Conservation (phyloP, 495 filamentous ascomycete species). For the Diplogelasinospora grovesii region DNA sequence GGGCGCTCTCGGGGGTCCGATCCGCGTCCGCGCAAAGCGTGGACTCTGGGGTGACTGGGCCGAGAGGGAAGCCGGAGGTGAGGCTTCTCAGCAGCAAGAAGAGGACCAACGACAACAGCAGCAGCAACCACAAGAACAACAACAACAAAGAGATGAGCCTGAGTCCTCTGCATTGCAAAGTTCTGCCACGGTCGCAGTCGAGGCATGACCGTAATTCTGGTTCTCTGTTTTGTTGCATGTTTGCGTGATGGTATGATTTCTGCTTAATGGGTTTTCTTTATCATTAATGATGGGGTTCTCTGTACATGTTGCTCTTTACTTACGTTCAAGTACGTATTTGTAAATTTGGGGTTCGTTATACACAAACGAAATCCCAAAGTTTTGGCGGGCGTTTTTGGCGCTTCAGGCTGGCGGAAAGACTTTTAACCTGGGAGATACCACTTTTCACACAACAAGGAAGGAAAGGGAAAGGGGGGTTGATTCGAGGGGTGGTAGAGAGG, state of each 20-base stretch:
- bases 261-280: neutral
- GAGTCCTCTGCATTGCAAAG: too few relatives aligned
- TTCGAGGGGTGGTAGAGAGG: too few relatives aligned
- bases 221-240: neutral
- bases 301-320: too few relatives aligned
- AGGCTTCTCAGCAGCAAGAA: constrained; percentile 37
- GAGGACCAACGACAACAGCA: constrained; percentile 21
- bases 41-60: constrained; percentile 96
- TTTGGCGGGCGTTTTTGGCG: constrained; percentile 8
- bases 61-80: constrained; percentile 66
- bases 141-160: too few relatives aligned
- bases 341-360: too few relatives aligned
- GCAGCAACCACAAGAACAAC: constrained; percentile 30
- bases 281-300: neutral
- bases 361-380: too few relatives aligned
- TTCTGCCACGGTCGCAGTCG: constrained; percentile 17
- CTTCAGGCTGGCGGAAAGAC: constrained; percentile 8
- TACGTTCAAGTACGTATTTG: too few relatives aligned
- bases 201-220: constrained; percentile 12
- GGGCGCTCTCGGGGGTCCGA: constrained; percentile 62
- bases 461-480: too few relatives aligned
- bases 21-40: constrained; percentile 78
- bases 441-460: too few relatives aligned
- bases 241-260: neutral
- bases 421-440: constrained; percentile 10